Percentiles rank a stretch among this genome's conserved stretches.
These are phyloP conservation scores for Kwoniella dendrophila DNA, from an alignment of 768 basidiomycete species.

Conservation along the genomic window DNA sequence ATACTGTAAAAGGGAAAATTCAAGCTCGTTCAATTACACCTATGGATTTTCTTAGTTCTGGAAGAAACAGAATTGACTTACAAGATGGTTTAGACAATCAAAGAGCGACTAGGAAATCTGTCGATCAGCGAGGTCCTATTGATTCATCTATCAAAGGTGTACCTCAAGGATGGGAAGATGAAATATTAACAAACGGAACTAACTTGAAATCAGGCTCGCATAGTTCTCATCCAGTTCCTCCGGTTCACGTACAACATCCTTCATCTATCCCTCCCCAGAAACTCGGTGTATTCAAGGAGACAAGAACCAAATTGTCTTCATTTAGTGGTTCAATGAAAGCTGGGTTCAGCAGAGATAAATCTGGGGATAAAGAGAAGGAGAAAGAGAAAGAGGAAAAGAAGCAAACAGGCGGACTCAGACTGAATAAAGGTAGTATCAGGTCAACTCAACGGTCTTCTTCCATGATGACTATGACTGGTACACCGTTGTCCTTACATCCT, in stretches of 20 bases:
- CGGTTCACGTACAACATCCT: neutral
- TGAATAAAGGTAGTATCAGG: conserved; percentile 11
- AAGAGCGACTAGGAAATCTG: neutral
- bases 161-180: conserved; percentile 41
- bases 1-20: neutral
- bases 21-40: conserved; percentile 11
- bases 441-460: conserved; percentile 3
- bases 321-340: conserved; percentile 16
- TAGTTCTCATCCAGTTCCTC: neutral
- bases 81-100: neutral
- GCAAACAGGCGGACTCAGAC: neutral
- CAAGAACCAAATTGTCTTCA: conserved; percentile 20
- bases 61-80: neutral
- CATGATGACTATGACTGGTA: neutral
- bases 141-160: conserved; percentile 33
- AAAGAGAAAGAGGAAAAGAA: conserved; percentile 1
- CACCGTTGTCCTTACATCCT: neutral
- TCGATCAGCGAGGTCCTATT: conserved; percentile 15
- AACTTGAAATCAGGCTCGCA: conserved; percentile 4
- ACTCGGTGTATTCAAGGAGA: conserved; percentile 11
- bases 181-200: too few species aligned
- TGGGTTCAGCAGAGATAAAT: too few species aligned
- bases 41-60: neutral
- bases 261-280: neutral
- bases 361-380: conserved; percentile 3